Evolutionary conservation across 2,329 filamentous ascomycete genomes (phyloP).

Genomic region (Arachnomyces sp.): DNA sequence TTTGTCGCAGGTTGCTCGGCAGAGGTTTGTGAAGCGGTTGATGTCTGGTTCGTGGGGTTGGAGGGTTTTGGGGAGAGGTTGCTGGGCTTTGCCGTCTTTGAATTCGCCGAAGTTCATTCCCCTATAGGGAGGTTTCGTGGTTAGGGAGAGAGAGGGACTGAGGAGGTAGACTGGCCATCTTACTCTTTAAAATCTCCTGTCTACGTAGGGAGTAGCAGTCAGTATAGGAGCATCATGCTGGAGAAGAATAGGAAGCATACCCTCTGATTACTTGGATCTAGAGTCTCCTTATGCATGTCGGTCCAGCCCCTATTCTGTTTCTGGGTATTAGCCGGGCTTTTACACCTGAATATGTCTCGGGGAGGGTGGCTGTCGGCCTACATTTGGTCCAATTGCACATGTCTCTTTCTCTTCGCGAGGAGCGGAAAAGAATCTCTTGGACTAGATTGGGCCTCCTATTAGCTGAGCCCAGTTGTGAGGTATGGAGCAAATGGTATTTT

Average conservation of each 20-base stretch:
- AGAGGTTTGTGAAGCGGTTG: conserved; percentile 58
- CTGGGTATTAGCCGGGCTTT: conserved; percentile 3
- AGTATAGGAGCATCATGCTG: conserved; percentile 4
- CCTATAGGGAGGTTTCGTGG: conserved; percentile 38
- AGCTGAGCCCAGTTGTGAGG: background rate
- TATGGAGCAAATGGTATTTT: too few relatives aligned
- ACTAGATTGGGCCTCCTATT: conserved; percentile 40
- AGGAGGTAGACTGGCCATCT: conserved; percentile 10
- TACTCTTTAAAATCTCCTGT: conserved; percentile 85
- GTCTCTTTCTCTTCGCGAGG: conserved; percentile 62
- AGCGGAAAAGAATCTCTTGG: conserved; percentile 62
- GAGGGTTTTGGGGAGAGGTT: conserved; percentile 65
- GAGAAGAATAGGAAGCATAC: conserved; percentile 37
- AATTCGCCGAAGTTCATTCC: conserved; percentile 90
- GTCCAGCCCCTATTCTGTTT: conserved; percentile 77
- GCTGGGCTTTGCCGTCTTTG: conserved; percentile 57
- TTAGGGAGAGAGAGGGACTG: conserved; percentile 4
- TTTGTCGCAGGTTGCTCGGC: conserved; percentile 62
- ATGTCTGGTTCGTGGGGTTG: conserved; percentile 52
- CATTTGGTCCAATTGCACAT: conserved; percentile 63
- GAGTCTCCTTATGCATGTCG: conserved; percentile 75
- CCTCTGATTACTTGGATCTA: conserved; percentile 75
- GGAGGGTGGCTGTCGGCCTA: conserved; percentile 18
- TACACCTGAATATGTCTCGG: background rate
- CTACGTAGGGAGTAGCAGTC: conserved; percentile 32